Evolutionary conservation across 202 grass and related monocot genomes (phyloP).

Genomic region (Zizania palustris): DNA sequence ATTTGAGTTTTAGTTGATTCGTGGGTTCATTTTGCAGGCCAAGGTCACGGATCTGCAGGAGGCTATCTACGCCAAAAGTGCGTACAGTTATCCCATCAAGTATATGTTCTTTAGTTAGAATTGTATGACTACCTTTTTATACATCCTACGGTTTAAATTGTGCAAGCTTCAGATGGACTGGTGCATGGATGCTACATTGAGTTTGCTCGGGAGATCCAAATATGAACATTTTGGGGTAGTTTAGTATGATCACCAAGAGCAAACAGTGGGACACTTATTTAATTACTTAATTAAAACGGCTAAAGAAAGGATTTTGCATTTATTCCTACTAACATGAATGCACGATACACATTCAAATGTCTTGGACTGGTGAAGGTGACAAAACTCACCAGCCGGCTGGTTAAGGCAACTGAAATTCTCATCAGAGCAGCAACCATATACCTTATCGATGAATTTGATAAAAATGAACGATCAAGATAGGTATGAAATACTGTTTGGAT

Average conservation of each 20-base stretch:
- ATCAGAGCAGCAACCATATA: too few relatives aligned
- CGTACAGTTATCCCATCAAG: slow-evolving; percentile 22
- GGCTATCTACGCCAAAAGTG: slow-evolving; percentile 73
- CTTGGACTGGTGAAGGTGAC: too few relatives aligned
- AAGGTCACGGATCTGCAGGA: slow-evolving; percentile 87
- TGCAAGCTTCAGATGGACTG: too few relatives aligned
- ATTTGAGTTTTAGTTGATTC: too few relatives aligned
- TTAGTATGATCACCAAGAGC: not conserved
- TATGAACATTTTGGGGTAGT: not conserved
- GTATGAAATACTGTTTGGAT: slow-evolving; percentile 49
- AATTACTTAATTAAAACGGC: not conserved
- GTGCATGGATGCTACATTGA: not conserved
- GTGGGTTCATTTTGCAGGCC: too few relatives aligned
- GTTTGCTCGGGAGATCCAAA: not conserved
- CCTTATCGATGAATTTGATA: slow-evolving; percentile 99
- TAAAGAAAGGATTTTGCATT: not conserved
- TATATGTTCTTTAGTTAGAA: too few relatives aligned
- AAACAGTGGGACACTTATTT: not conserved
- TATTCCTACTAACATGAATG: too few relatives aligned
- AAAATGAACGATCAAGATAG: slow-evolving; percentile 99
- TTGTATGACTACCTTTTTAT: too few relatives aligned
- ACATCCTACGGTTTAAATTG: too few relatives aligned
- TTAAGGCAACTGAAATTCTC: too few relatives aligned
- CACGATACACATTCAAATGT: too few relatives aligned
- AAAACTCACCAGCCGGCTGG: too few relatives aligned